Conservation (phyloP, 768 basidiomycete genomes). For the Lentinula lateritia region DNA sequence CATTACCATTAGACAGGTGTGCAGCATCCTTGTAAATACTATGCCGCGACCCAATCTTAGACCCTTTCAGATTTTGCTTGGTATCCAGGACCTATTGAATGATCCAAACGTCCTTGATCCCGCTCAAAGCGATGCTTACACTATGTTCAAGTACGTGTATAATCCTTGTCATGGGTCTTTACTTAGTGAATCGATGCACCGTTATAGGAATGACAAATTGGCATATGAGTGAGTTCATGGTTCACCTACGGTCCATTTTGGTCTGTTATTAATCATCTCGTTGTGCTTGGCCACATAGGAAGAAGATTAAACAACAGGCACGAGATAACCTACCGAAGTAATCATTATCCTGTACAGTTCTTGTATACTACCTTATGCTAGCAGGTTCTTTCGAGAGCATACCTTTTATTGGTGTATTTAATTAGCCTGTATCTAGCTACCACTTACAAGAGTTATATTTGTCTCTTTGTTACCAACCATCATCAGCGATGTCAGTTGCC, state of each 20-base stretch:
- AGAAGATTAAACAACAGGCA: conserved; percentile 79
- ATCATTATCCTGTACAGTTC: conserved; percentile 8
- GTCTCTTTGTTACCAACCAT: neutral
- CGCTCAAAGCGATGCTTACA: conserved; percentile 97
- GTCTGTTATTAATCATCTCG: neutral
- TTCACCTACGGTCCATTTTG: neutral
- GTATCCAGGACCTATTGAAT: conserved; percentile 92
- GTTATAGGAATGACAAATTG: conserved; percentile 78
- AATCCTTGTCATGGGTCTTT: neutral
- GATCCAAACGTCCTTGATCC: conserved; percentile 97
- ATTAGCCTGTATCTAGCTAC: too few relatives aligned
- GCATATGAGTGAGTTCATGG: conserved; percentile 79
- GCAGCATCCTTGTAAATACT: conserved; percentile 2
- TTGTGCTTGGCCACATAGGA: conserved; percentile 34
- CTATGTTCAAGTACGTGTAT: conserved; percentile 90
- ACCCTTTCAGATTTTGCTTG: conserved; percentile 72
- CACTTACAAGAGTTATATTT: too few relatives aligned
- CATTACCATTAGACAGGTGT: conserved; percentile 96
- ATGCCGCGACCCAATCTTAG: neutral
- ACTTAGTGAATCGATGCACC: neutral
- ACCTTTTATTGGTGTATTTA: neutral
- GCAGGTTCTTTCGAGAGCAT: neutral
- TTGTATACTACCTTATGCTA: conserved; percentile 6
- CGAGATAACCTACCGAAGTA: conserved; percentile 88
- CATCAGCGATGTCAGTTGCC: conserved; percentile 20